These are phyloP conservation scores for Xylariaceae sp. DNA, from an alignment of 2,329 filamentous ascomycete genomes.

Conservation along the genomic window DNA sequence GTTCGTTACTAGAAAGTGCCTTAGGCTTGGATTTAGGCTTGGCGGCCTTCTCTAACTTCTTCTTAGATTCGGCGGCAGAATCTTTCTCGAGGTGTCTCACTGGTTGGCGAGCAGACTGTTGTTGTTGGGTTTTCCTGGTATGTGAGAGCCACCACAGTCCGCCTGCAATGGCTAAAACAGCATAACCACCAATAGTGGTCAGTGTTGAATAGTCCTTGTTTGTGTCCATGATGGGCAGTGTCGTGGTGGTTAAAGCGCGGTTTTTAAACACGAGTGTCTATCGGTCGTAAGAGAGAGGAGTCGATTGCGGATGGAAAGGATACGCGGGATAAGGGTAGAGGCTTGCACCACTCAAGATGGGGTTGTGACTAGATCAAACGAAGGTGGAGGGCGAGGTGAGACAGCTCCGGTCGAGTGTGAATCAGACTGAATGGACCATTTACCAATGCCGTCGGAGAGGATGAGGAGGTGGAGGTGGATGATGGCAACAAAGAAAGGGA, in stretches of 20 bases:
- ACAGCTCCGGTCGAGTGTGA: background rate
- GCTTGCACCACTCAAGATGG: background rate
- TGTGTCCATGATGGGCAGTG: slow-evolving; percentile 24
- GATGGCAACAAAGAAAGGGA: slow-evolving; percentile 11
- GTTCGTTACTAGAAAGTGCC: slow-evolving; percentile 15
- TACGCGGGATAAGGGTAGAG: background rate
- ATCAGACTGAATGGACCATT: background rate
- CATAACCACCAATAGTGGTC: slow-evolving; percentile 37
- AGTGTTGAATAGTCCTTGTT: slow-evolving; percentile 24
- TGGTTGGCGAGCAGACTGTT: slow-evolving; percentile 21
- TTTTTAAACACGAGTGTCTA: too few species aligned
- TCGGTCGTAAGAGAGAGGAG: too few species aligned
- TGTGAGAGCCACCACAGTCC: slow-evolving; percentile 28
- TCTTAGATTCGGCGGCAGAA: slow-evolving; percentile 30
- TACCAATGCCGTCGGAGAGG: slow-evolving; percentile 17
- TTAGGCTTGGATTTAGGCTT: slow-evolving; percentile 37
- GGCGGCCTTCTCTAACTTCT: slow-evolving; percentile 37
- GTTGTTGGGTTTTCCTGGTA: slow-evolving; percentile 18
- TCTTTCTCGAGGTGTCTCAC: slow-evolving; percentile 23
- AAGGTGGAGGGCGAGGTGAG: background rate
- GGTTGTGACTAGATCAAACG: background rate
- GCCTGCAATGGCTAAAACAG: slow-evolving; percentile 28
- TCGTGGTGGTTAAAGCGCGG: background rate
- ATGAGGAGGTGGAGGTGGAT: background rate
- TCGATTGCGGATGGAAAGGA: background rate